Base-by-base conservation (phyloP, 2,329 filamentous ascomycete species). In the Diplodia seriata region DNA sequence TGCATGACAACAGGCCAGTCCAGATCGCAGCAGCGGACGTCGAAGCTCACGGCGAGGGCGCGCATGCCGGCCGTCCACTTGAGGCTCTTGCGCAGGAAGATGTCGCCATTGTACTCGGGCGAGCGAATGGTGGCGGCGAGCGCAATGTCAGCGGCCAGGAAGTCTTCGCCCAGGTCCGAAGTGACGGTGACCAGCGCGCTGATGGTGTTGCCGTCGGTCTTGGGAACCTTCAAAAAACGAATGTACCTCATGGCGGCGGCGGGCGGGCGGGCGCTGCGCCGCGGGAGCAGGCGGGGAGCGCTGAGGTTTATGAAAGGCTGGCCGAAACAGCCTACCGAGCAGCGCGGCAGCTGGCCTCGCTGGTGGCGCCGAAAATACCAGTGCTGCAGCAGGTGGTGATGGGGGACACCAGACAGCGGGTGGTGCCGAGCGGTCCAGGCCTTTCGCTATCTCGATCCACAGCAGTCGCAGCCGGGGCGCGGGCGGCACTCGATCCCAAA, bases 81-180 rank as follows among this genome's bases (percentile, higher is more conserved):
- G 47, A 84, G 57, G 15, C 73, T 79, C 53, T 80, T 80, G 68
- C 80, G 79, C 47, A 82, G 73, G 69, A 78, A 80, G 43, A 82
- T 76, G 36, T 81, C 73, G 33, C 78, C 76, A 66, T 79, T 74
- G 15, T 71, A 66, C 26, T 74, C 73, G 15, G 68, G 53, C 47
- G 72, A 70, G 49, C 76, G 69, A 40, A 85, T 69, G 8, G 79
- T 78, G 26, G 77, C 81, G 18, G 78, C 73, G 9, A 87, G 74
- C 14, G 79, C 73, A 26, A 84, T 72, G 72, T 85, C 78, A 54
- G 80, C 73, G n/a, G 83, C 81, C 53, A 87, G 82, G 73, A 90
- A 89, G 0, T 83, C 83, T 72, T 91, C 89, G 20, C 90, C 90
- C 8, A 92, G 81, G 74, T 92, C 90, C 29, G 89, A 91, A 12